A percentile compares a stretch with the other conserved stretches of the same genome.
phyloP scores from a whole-genome alignment of 225 moss, liverwort and hornwort genomes.

The Takakia lepidozioides region DNA sequence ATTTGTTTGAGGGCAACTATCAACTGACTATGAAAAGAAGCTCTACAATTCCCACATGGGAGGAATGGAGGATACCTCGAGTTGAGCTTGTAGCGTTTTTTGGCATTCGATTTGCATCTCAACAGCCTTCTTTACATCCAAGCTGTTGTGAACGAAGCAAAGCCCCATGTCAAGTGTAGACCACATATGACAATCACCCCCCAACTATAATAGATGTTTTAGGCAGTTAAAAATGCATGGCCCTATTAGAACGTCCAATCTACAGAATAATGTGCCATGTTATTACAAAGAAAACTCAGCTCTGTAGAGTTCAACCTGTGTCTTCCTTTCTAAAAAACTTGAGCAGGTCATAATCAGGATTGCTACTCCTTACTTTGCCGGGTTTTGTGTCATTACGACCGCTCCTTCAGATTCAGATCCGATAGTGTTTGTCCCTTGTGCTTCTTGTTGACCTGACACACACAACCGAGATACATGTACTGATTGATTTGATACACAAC shows the following conservation, averaged over 20 bases:
- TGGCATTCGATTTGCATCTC: slow-evolving; percentile 92
- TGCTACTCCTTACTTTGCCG: too few species aligned
- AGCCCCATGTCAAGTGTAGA: too few species aligned
- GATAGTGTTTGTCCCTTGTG: too few species aligned
- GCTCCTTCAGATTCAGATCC: too few species aligned
- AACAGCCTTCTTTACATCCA: slow-evolving; percentile 85
- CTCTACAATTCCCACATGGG: not conserved
- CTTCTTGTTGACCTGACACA: too few species aligned
- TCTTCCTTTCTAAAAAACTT: too few species aligned
- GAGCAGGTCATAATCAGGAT: too few species aligned
- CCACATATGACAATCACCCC: not conserved
- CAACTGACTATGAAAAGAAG: not conserved
- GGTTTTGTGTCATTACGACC: too few species aligned
- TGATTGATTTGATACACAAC: too few species aligned
- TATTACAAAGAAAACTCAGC: not conserved
- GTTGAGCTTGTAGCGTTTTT: slow-evolving; percentile 82
- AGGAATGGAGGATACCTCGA: slow-evolving; percentile 47
- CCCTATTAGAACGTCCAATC: slow-evolving; percentile 1
- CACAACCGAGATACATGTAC: too few species aligned
- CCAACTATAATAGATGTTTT: not conserved
- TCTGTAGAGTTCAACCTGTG: too few species aligned
- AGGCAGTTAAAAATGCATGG: not conserved
- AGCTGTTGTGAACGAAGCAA: too few species aligned
- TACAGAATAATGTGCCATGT: not conserved
- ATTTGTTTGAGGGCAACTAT: not conserved